Base-by-base conservation (phyloP, 352 stramenopile species). In the Elongisporangium prolatum region DNA sequence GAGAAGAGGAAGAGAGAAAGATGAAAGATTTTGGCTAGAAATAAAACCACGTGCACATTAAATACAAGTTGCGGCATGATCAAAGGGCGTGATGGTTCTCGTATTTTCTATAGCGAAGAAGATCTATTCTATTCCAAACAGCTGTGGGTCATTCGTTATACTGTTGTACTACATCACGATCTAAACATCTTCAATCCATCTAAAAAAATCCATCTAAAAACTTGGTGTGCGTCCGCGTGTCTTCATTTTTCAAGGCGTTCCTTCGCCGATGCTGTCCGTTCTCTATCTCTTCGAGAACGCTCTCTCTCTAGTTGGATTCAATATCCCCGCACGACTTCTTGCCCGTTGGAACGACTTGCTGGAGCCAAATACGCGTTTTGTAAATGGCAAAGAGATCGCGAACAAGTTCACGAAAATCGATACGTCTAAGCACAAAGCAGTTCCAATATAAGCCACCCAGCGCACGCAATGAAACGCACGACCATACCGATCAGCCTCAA, bases 301-400 rank as follows among this genome's bases (percentile, higher is more conserved):
- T 44, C 34, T 44, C 25, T 34, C 34, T 44, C 69, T 88, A 86
- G 51, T 83, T 84, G 34, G 68, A 37, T 28, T 93, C 80, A n/a
- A 67, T 57, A 38, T 90, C 78, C 63, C 64, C 75, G 44, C 69
- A 72, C 48, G 71, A 47, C 63, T 91, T 91, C 67, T 91, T 93
- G 28, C 80, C 80, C 16, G 61, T 75, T 8, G 84, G 80, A 28
- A 93, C 75, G 47, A 98, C 80, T 74, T 99, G 96, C 72, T 99
- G 93, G 65, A 99, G 93, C 97, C 97, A 99, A 61, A 99, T 99
- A 59, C 96, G 84, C 50, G 96, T 99, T 80, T 99, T 99, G 78
- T 98, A 99, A 64, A 98, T 98, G 61, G 93, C 97, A 80, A 99
- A 99, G 57, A 99, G 75, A 63, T 99, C 97, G 37, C 97, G 88